A percentile compares a stretch with the other conserved stretches of the same genome.
Conservation (phyloP, 2,329 filamentous ascomycete genomes). For the Didymella segeticola region DNA sequence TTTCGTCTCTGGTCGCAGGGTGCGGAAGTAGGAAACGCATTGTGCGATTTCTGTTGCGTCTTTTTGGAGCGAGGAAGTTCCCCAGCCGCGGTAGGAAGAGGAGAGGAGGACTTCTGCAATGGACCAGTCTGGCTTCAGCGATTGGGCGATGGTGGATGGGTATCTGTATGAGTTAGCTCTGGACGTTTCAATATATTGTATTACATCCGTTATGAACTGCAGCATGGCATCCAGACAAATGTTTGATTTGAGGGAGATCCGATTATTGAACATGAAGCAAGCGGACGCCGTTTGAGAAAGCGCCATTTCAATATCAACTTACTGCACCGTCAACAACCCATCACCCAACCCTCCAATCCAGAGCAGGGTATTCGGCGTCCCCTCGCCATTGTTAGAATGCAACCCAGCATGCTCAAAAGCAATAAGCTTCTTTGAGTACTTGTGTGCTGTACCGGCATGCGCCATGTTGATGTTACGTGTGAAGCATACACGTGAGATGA, state of each 20-base stretch:
- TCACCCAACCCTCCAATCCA: conserved; percentile 76
- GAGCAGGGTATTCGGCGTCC: conserved; percentile 62
- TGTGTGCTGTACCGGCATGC: conserved; percentile 51
- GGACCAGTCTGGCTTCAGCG: conserved; percentile 60
- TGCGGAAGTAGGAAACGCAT: conserved; percentile 60
- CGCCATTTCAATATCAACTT: too few species aligned
- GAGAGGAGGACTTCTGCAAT: conserved; percentile 59
- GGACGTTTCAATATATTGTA: too few species aligned
- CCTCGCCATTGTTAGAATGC: background rate
- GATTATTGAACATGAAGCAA: too few species aligned
- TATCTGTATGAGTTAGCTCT: conserved; percentile 48
- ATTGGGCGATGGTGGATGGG: conserved; percentile 56
- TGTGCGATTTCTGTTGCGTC: conserved; percentile 62
- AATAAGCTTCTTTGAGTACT: conserved; percentile 49
- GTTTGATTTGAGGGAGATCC: too few species aligned
- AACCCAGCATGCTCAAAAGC: conserved; percentile 54
- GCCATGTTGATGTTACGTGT: conserved; percentile 30
- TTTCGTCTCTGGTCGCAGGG: conserved; percentile 53
- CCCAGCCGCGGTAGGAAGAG: conserved; percentile 64
- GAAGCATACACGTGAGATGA: background rate
- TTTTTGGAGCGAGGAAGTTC: conserved; percentile 57
- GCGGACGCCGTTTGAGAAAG: too few species aligned
- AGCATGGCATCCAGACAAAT: too few species aligned
- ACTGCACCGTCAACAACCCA: conserved; percentile 68
- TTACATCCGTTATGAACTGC: too few species aligned